Conservation (phyloP, 495 filamentous ascomycete genomes). For the Rhypophila decipiens region DNA sequence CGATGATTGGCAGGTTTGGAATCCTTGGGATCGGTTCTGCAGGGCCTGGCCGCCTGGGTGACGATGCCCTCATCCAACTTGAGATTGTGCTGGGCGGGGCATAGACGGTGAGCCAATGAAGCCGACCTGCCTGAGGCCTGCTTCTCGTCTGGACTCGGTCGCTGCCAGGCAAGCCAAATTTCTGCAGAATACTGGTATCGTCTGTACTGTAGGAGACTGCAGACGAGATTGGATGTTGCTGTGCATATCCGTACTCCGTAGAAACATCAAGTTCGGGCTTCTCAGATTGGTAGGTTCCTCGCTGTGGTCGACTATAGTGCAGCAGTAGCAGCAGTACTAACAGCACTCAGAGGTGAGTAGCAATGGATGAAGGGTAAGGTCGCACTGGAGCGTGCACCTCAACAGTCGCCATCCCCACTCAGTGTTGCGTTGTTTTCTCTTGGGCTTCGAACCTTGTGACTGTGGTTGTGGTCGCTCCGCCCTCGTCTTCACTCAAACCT, state of each 20-base stretch:
- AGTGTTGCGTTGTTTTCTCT: not conserved
- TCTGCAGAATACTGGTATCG: not conserved
- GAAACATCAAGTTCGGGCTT: not conserved
- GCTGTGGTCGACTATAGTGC: not conserved
- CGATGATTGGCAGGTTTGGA: conserved; percentile 9
- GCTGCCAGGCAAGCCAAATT: not conserved
- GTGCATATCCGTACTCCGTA: too few relatives aligned
- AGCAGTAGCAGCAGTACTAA: too few relatives aligned
- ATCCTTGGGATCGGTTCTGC: conserved; percentile 11
- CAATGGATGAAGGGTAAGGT: conserved; percentile 1
- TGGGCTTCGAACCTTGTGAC: too few relatives aligned
- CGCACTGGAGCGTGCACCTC: conserved; percentile 14
- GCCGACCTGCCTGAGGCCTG: conserved; percentile 8
- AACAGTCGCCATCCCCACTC: conserved; percentile 8
- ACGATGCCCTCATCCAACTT: conserved; percentile 5
- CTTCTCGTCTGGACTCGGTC: conserved; percentile 11
- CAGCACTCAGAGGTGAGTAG: too few relatives aligned
- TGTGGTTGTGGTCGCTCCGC: too few relatives aligned
- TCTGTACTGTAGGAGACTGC: conserved; percentile 8
- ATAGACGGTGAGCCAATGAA: conserved; percentile 17
- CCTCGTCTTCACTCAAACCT: not conserved
- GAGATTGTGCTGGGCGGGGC: conserved; percentile 12
- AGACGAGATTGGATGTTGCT: conserved; percentile 1
- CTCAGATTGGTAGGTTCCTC: not conserved
- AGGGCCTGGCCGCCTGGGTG: conserved; percentile 2